Evolutionary conservation across 2,329 filamentous ascomycete species (phyloP).

Genomic region (Penicillium brevicompactum): DNA sequence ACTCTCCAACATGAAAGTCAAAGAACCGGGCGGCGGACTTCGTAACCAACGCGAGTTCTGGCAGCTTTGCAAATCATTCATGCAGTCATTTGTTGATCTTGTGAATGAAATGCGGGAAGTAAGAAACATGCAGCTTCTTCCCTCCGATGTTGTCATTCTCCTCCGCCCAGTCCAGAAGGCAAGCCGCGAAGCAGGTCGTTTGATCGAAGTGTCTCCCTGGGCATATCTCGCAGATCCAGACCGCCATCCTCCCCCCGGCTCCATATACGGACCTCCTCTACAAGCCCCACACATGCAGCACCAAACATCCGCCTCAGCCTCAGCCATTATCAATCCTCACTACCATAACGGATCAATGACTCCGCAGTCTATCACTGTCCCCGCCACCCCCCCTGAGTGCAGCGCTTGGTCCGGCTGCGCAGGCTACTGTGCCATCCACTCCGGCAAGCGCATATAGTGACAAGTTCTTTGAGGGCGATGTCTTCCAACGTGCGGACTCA

Average conservation of each 20-base stretch:
- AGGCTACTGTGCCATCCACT: constrained; percentile 77
- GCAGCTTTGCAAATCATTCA: constrained; percentile 67
- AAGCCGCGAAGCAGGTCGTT: constrained; percentile 75
- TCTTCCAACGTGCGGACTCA: constrained; percentile 53
- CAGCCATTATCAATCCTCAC: constrained; percentile 18
- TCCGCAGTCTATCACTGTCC: constrained; percentile 61
- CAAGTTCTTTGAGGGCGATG: constrained; percentile 52
- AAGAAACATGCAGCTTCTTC: constrained; percentile 52
- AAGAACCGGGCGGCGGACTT: constrained; percentile 74
- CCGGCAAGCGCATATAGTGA: constrained; percentile 52
- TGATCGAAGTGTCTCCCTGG: constrained; percentile 70
- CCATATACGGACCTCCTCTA: constrained; percentile 39
- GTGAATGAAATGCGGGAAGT: constrained; percentile 51
- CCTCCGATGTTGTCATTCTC: constrained; percentile 69
- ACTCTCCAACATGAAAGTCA: constrained; percentile 79
- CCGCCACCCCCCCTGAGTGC: constrained; percentile 90
- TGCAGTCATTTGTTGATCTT: constrained; percentile 52
- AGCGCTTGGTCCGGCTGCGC: constrained; percentile 83
- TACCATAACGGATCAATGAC: constrained; percentile 34
- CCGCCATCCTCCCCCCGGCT: constrained; percentile 32
- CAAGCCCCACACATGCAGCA: constrained; percentile 36
- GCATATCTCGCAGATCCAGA: constrained; percentile 53
- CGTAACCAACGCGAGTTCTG: constrained; percentile 62
- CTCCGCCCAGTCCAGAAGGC: constrained; percentile 80
- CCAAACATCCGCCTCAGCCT: constrained; percentile 33